These are phyloP conservation scores for Ustilago hordei DNA, from an alignment of 1,284 basidiomycete genomes.

Conservation along the genomic window DNA sequence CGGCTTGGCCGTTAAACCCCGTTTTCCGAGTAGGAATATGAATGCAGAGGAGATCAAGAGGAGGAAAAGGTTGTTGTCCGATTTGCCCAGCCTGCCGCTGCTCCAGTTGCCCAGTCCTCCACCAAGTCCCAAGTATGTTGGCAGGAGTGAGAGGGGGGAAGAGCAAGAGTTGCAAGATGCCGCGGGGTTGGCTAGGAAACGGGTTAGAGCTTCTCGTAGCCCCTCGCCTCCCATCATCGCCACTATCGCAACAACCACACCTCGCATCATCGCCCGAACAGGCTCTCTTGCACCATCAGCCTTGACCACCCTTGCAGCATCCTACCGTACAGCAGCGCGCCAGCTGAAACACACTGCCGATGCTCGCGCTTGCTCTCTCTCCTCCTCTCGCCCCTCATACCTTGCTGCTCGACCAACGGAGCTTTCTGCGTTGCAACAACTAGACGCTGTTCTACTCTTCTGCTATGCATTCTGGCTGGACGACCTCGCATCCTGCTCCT, in stretches of 20 bases:
- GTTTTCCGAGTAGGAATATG: constrained; percentile 6
- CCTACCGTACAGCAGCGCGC: constrained; percentile 56
- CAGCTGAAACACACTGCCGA: constrained; percentile 69
- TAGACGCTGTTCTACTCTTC: constrained; percentile 72
- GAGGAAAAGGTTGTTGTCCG: constrained; percentile 16
- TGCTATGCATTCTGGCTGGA: constrained; percentile 72
- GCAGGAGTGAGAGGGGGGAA: not conserved
- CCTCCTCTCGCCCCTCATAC: constrained; percentile 22
- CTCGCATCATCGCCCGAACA: not conserved
- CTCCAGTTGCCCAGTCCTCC: constrained; percentile 35
- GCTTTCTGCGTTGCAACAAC: constrained; percentile 70
- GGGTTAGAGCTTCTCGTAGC: not conserved
- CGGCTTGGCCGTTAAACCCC: constrained; percentile 22
- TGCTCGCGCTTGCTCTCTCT: constrained; percentile 15
- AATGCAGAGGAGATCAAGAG: constrained; percentile 16
- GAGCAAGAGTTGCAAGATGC: not conserved
- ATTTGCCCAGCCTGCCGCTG: not conserved
- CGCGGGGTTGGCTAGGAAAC: not conserved
- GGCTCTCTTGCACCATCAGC: constrained; percentile 3
- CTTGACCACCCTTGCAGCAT: constrained; percentile 11
- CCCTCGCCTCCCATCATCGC: not conserved
- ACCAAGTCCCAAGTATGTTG: constrained; percentile 16
- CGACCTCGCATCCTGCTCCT: constrained; percentile 57
- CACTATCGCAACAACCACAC: not conserved
- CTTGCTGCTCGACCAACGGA: constrained; percentile 45